Evolutionary conservation across 495 filamentous ascomycete genomes (phyloP).

Genomic region (Antarctomyces pellizariae): DNA sequence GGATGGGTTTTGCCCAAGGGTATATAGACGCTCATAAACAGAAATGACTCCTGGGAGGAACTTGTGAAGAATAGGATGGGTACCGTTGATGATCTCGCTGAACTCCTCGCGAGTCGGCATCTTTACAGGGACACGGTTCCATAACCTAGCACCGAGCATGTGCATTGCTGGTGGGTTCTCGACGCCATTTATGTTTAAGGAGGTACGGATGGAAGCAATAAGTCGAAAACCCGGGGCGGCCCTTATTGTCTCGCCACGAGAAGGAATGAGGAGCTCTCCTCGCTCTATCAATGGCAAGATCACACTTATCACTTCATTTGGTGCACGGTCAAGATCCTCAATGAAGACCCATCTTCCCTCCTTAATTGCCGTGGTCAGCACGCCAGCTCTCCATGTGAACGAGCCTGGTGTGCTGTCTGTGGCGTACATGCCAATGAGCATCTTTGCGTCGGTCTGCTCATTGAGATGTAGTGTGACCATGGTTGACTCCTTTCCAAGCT

Average conservation of each 20-base stretch:
- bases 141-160: slow-evolving; percentile 60
- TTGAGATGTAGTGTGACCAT: slow-evolving; percentile 89
- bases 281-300: slow-evolving; percentile 78
- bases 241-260: slow-evolving; percentile 60
- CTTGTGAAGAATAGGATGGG: slow-evolving; percentile 42
- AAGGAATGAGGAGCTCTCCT: slow-evolving; percentile 66
- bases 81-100: slow-evolving; percentile 40
- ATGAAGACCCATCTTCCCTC: slow-evolving; percentile 93
- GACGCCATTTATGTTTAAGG: slow-evolving; percentile 43
- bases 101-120: slow-evolving; percentile 50
- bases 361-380: slow-evolving; percentile 74
- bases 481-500: slow-evolving; percentile 43
- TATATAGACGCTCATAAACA: slow-evolving; percentile 46
- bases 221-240: slow-evolving; percentile 69
- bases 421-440: slow-evolving; percentile 81
- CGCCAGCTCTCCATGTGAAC: slow-evolving; percentile 82
- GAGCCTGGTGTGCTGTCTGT: slow-evolving; percentile 64
- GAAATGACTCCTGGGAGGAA: slow-evolving; percentile 48
- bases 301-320: slow-evolving; percentile 82
- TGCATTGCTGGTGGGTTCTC: slow-evolving; percentile 30
- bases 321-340: slow-evolving; percentile 87
- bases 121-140: slow-evolving; percentile 47
- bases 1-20: slow-evolving; percentile 22
- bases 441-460: slow-evolving; percentile 91
- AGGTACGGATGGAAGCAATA: slow-evolving; percentile 72